Evolutionary conservation across 1,139 yeast species (phyloP), one percentile per base, ranked within the genome.

Genomic region (Blastobotrys raffinosifermentans): DNA sequence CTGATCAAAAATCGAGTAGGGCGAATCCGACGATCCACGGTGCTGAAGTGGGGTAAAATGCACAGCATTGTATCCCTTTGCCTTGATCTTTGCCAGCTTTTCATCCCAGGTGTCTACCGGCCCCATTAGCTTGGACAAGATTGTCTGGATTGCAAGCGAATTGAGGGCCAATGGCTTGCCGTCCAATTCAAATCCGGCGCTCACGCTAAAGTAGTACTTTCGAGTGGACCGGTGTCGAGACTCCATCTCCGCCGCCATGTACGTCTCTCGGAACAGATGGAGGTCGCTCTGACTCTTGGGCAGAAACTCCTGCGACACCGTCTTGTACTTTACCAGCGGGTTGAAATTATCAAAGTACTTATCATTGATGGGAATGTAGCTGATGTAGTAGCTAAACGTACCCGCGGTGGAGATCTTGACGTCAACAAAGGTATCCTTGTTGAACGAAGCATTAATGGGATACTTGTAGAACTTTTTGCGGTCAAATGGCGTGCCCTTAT

Each of bases 41-140:
- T 78, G 66, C 60, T 89, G 96, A 46, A 91, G 68, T 0, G 98
- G 98, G 2, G 97, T 87, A 58, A 91, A 91, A 64, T 91, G 98
- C 32, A 91, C 67, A 96, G 89, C 85, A 59, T 91, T 91, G 66
- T 89, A 91, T 14, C 93, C 91, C 60, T 91, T 91, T 7, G 62
- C 58, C 13, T 78, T 64, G 31, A 91, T 73, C 35, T 73, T 72
- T 3, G 60, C 55, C 43, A 91, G 81, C 42, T 84, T 66, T 1
- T 64, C 56, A 41, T 75, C 75, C 97, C 97, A 91, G 20, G 73
- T 35, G 48, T 57, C 31, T 52, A 55, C 49, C 8, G 76, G 72
- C 1, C 96, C 96, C 64, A 87, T 74, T 93, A 96, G 86, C 63
- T 91, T 91, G 31, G 96, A 84, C 8, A 91, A 75, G 26, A 91